phyloP scores from a whole-genome alignment of 352 stramenopile genomes.

The Blastocystis sp. region DNA sequence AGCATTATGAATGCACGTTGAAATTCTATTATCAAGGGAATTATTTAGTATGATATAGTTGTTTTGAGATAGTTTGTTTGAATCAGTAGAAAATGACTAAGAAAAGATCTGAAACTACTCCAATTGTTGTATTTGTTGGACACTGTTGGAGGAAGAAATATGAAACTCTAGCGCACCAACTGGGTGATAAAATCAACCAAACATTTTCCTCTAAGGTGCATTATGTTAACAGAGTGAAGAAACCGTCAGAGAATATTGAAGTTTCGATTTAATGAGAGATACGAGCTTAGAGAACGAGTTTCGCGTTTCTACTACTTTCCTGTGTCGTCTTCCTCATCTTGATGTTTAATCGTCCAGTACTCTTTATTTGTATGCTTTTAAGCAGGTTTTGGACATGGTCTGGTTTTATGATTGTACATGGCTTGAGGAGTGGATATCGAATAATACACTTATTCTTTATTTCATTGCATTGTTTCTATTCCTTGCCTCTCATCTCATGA shows the following conservation, averaged over 20 bases:
- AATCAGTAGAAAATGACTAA: neutral
- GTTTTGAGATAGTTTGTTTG: neutral
- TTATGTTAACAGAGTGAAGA: neutral
- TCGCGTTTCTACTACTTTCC: neutral
- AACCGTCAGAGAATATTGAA: neutral
- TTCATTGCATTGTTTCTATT: conserved; percentile 15
- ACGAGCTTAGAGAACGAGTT: neutral
- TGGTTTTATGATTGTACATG: neutral
- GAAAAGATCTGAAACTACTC: neutral
- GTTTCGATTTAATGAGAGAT: neutral
- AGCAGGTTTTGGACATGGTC: neutral
- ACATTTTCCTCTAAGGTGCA: conserved; percentile 8
- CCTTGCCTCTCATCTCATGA: neutral
- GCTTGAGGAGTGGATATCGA: neutral
- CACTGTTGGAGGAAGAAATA: conserved; percentile 16
- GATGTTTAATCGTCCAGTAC: conserved; percentile 43
- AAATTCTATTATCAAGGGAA: too few relatives aligned
- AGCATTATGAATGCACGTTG: too few relatives aligned
- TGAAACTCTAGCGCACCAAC: neutral
- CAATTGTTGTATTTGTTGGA: neutral
- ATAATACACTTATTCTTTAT: neutral
- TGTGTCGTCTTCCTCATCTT: conserved; percentile 13
- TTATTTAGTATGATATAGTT: neutral
- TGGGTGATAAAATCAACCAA: neutral
- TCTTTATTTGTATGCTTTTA: neutral